These are phyloP conservation scores for Ceriops tagal DNA, from an alignment of 345 rosid species.

Conservation along the genomic window DNA sequence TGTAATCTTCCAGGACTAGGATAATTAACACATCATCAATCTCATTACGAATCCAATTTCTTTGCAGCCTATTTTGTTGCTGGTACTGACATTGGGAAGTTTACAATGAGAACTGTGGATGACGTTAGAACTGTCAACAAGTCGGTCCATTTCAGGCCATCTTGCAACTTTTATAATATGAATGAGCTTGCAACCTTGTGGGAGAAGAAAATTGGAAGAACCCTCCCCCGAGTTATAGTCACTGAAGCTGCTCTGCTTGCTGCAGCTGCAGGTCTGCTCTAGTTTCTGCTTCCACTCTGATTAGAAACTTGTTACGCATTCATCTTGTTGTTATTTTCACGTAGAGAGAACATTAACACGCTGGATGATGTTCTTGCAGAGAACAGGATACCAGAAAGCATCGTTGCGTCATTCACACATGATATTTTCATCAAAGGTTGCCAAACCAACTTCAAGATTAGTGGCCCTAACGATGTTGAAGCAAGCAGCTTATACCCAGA, in stretches of 20 bases:
- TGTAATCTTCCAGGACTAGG: no score
- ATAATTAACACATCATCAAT: no score
- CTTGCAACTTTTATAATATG: constrained; percentile 47
- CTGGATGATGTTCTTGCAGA: constrained; percentile 27
- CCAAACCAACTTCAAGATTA: constrained; percentile 44
- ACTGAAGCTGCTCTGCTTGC: constrained; percentile 47
- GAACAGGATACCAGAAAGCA: constrained; percentile 50
- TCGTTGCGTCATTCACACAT: constrained; percentile 70
- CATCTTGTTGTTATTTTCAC: no score
- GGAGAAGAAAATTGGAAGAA: constrained; percentile 58
- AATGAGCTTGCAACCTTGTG: constrained; percentile 66
- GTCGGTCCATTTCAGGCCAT: constrained; percentile 54
- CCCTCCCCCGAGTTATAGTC: constrained; percentile 50
- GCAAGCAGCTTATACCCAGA: constrained; percentile 43
- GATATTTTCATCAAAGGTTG: constrained; percentile 74
- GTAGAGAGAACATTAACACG: no score
- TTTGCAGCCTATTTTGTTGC: constrained; percentile 60
- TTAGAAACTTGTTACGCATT: no score
- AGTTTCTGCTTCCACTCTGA: no score
- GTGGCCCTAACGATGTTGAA: constrained; percentile 39
- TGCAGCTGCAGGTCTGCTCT: constrained; percentile 47
- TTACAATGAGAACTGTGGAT: constrained; percentile 52
- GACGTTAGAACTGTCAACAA: constrained; percentile 49
- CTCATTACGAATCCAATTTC: no score
- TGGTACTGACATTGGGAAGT: constrained; percentile 65